Evolutionary conservation across 306 rosid species (phyloP), one percentile per base, ranked within the genome.

Genomic region (Cucurbita maxima): DNA sequence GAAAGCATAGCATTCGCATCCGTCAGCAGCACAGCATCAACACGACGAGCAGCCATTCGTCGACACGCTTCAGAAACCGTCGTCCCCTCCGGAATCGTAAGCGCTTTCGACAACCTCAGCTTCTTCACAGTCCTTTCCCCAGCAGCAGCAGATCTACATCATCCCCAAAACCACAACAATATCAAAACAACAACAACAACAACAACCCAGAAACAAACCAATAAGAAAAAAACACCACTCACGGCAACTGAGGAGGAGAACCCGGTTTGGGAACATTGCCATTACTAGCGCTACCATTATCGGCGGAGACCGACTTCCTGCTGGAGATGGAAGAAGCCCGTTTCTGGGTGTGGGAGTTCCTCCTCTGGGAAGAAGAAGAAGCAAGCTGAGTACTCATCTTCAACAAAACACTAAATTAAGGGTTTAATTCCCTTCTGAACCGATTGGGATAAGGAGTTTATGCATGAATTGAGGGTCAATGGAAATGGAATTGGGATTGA

Each of bases 101-200:
- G 96, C 25, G 98, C 98, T 82, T 89, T 94, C 1, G 92, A 82
- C 69, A 90, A 71, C 73, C 91, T 77, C 58, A 94, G 97, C 90
- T 86, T 94, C 91, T 83, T 90, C 72, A 94, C 98, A 4, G 97
- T 90, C 87, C 96, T 94, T 76, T 90, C 96, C 59, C 86, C 94
- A 53, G 76, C 92, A 43, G 77, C 90, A 43, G 62, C 76, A 78
- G 83, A 67, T 83, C 98, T 93, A 67, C 75, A 72, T 1, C 34
- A 77, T 44, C 15, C 2, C 6, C 12, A 40, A 14, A 60, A 20
- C 22, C 25, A 16, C 36, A 66, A 1, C n/a, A 70, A 19, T 10
- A 7, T 50, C 38, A 22, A 0, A 1, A 47, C 2, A 5, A 43
- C 7, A 43, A 43, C 13, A 2, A 7, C 36, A 12, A 48, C n/a